Evolutionary conservation across 441 rosid species (phyloP), one percentile per base, ranked within the genome.

Genomic region (Isatis lusitanica): DNA sequence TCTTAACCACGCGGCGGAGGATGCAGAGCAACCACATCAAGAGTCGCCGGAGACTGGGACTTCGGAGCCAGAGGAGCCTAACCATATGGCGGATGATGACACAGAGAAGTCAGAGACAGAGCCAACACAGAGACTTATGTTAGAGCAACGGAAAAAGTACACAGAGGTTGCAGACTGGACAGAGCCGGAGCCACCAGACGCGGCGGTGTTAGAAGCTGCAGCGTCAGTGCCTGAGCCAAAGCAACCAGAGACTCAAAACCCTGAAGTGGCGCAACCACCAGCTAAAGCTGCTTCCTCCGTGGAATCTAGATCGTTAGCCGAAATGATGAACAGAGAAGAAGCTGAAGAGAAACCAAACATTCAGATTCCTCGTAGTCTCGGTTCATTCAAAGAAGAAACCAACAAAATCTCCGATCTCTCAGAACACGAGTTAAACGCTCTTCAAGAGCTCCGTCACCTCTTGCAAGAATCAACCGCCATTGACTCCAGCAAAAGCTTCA

Each of bases 271-370:
- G 30, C 60, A 15, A 38, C 64, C 68, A 50, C 11, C 69, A 36
- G 30, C 68, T 6, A 60, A 42, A 42, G 53, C 7, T 50, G 13
- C 44, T 6, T 39, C 78, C 38, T 50, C 75, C 40, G 35, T 47
- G 13, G 85, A 79, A 63, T 81, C 82, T 8, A 82, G 78, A 70
- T 88, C 89, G 1, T 40, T 85, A 1, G 83, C 86, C 4, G 79
- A 80, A 18, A 82, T 87, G 78, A 83, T 84, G 89, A 87, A 83
- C 68, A 85, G 80, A 70, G 85, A 80, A 48, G 84, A 80, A 66
- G 16, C 70, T 13, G 72, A 77, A 60, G 81, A 70, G 68, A 77
- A 72, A 61, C 77, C 39, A 66, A 66, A 35, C 60, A 44, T 66
- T 71, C 73, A 71, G 58, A 71, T 43, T 43, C 77, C 80, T 66